Evolutionary conservation across 2,329 filamentous ascomycete genomes (phyloP), one percentile per base, ranked within the genome.

Genomic region (Neurospora sp.): DNA sequence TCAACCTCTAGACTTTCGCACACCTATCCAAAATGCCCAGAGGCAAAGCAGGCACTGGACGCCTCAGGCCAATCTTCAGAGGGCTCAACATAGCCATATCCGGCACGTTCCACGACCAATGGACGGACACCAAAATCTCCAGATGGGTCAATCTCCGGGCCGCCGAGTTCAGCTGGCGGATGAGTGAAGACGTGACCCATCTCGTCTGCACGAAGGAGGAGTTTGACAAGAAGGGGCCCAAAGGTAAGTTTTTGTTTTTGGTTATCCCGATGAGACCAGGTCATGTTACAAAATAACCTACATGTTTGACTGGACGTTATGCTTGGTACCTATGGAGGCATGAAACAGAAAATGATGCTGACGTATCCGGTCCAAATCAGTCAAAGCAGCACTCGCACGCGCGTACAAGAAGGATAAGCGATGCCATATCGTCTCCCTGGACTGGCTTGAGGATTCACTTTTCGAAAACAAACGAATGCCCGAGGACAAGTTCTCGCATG

Each of bases 121-220:
- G 82, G 71, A 82, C 81, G 1, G 79, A 84, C 2, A 82, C 85
- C 1, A 86, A 91, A 58, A 84, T 96, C 42, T 83, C 83, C 42
- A 81, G 82, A 46, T 97, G 92, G 92, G 84, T 92, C 10, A 81
- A 81, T 4, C 76, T 82, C 4, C 87, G 91, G 70, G 88, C 87
- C 7, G 93, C 91, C 1, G 78, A 70, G 1, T 90, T 89, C 76
- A 79, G 81, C 0, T 77, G 81, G 1, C 80, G 82, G 0, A 79
- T 93, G 19, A 82, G 82, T 36, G 77, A 82, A 0, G 75, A 81
- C 0, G 87, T 90, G 10, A 97, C 93, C 0, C 93, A 97, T 79
- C 81, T 97, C 0, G 84, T 97, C 28, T 87, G 88, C 69, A 88
- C 87, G 0, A 81, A 85, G 67, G 84, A 88, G 40, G 86, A 89